Evolutionary conservation across 2,329 filamentous ascomycete genomes (phyloP), one percentile per base, ranked within the genome.

Genomic region (Byssothecium circinans): DNA sequence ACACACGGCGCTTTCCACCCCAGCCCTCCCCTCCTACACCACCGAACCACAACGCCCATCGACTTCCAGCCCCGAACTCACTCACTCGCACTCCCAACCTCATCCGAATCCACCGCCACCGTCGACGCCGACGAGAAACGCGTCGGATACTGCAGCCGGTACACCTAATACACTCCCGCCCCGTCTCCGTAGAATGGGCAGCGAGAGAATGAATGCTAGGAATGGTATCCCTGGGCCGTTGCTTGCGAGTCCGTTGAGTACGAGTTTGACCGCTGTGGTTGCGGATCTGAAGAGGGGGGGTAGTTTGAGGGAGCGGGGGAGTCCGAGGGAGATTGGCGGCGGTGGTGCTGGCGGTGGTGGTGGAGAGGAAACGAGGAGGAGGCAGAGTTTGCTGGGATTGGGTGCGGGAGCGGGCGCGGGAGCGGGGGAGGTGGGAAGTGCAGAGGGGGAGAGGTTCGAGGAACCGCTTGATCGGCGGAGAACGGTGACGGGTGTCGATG

Each of bases 211-310:
- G 12, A 69, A 70, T 8, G 71, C 66, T 18, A 74, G 77, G 38
- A 74, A 76, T 53, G 79, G 78, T 1, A 74, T 81, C 15, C 75
- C 75, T 2, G 77, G 75, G 2, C 79, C 85, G 30, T 73, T 87
- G 30, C 75, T 87, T 4, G 76, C 84, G 1, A 79, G 80, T 23
- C 82, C 85, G 0, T 72, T 87, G 1, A 83, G 80, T 2, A 79
- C 78, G 1, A 80, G 79, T 1, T 73, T 88, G 14, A 82, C 77
- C 61, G 84, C 80, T 1, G 80, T 87, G 39, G 82, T 87, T 5
- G 84, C 83, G 8, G 84, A 87, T 53, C 79, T 82, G 18, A 72
- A 86, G 20, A 78, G 83, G n/a, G 78, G 81, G 14, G 80, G 81
- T 12, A 53, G 46, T 37, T 14, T 60, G 0, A 38, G 58, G 17